These are phyloP conservation scores for Diplocarpon mali DNA, from an alignment of 2,329 filamentous ascomycete species.

Conservation along the genomic window DNA sequence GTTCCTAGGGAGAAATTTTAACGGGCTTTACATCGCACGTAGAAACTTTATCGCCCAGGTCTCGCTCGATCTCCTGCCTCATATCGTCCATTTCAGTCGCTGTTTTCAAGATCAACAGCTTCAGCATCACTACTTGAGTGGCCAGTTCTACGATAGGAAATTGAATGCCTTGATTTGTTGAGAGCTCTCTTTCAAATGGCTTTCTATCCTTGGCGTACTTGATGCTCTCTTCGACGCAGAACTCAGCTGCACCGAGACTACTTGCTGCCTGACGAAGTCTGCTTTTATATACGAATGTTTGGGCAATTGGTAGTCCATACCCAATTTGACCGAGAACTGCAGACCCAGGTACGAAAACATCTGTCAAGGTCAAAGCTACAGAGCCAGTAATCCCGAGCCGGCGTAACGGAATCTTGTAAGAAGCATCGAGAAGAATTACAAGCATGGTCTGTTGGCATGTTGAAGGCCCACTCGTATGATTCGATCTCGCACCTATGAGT, in stretches of 20 bases:
- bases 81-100: slow-evolving; percentile 50
- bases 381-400: not conserved
- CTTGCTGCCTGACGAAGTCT: slow-evolving; percentile 53
- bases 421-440: slow-evolving; percentile 22
- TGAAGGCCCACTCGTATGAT: slow-evolving; percentile 54
- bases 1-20: slow-evolving; percentile 54
- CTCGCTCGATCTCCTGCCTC: slow-evolving; percentile 37
- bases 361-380: slow-evolving; percentile 37
- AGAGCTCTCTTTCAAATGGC: slow-evolving; percentile 45
- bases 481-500: slow-evolving; percentile 42
- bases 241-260: slow-evolving; percentile 46
- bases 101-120: slow-evolving; percentile 48
- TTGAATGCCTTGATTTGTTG: slow-evolving; percentile 50
- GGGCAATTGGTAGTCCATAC: slow-evolving; percentile 46
- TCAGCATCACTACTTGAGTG: slow-evolving; percentile 51
- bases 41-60: no score
- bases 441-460: slow-evolving; percentile 57
- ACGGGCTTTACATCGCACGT: slow-evolving; percentile 5
- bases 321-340: slow-evolving; percentile 41
- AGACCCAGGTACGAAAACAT: slow-evolving; percentile 43
- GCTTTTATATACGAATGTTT: slow-evolving; percentile 57
- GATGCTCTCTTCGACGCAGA: slow-evolving; percentile 46
- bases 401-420: not conserved
- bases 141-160: slow-evolving; percentile 52
- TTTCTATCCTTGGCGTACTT: slow-evolving; percentile 42